Evolutionary conservation across 352 stramenopile genomes (phyloP).

Genomic region (Phytophthora cajani): DNA sequence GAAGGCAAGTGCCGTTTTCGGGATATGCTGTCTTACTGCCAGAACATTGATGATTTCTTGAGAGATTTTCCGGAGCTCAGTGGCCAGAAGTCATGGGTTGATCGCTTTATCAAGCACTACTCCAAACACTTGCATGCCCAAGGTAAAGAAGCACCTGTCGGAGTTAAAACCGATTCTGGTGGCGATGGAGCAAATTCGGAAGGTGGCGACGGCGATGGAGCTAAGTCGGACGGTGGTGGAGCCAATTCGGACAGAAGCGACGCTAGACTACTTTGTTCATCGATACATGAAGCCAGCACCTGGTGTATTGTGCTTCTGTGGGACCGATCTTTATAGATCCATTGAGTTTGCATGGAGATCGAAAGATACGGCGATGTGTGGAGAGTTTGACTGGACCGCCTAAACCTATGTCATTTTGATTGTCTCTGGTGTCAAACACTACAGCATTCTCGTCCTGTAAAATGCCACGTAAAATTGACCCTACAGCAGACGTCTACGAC

Average conservation of each 20-base stretch:
- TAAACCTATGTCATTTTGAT: neutral
- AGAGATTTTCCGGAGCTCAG: neutral
- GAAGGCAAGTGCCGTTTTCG: constrained; percentile 1
- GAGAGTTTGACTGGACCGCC: neutral
- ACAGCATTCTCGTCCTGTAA: neutral
- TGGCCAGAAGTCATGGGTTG: neutral
- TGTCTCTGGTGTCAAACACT: neutral
- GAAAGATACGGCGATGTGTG: neutral
- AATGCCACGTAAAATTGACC: neutral
- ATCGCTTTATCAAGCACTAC: neutral
- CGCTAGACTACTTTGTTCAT: neutral
- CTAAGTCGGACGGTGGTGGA: neutral
- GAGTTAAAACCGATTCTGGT: neutral
- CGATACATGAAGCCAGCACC: constrained; percentile 1
- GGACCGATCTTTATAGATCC: neutral
- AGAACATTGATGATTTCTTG: neutral
- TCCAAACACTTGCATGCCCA: neutral
- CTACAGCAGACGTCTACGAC: neutral
- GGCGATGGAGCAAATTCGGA: neutral
- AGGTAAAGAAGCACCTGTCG: neutral
- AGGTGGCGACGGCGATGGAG: neutral
- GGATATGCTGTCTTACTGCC: neutral
- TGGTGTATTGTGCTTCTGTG: neutral
- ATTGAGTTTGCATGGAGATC: neutral
- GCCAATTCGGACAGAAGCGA: neutral